Evolutionary conservation across 805 yeast genomes (phyloP).

Genomic region (Teunomyces cretensis): DNA sequence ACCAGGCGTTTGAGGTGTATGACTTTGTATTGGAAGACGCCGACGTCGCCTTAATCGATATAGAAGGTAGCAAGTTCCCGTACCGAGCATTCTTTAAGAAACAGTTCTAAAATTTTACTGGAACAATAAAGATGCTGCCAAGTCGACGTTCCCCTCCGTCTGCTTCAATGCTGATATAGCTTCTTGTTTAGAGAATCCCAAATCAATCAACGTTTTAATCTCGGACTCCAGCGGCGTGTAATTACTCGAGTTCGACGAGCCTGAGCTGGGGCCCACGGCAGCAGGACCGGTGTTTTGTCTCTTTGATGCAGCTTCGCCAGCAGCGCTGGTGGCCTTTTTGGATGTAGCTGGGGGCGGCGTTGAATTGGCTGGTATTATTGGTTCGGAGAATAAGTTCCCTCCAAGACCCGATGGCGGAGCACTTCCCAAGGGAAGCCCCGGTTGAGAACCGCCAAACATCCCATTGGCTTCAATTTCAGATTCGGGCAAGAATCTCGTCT

Average conservation of each 20-base stretch:
- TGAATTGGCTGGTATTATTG: slow-evolving; percentile 13
- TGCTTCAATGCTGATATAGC: slow-evolving; percentile 63
- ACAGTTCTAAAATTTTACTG: slow-evolving; percentile 14
- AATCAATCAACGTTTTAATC: slow-evolving; percentile 43
- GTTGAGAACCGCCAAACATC: slow-evolving; percentile 14
- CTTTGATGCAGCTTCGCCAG: slow-evolving; percentile 2
- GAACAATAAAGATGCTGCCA: slow-evolving; percentile 81
- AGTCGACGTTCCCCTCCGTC: slow-evolving; percentile 76
- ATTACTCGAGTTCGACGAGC: no score
- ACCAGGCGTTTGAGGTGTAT: slow-evolving; percentile 31
- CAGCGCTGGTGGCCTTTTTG: neutral
- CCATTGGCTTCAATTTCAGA: slow-evolving; percentile 53
- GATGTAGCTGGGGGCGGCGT: slow-evolving; percentile 6
- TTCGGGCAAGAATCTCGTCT: slow-evolving; percentile 71
- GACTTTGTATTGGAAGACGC: slow-evolving; percentile 8
- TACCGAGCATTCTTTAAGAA: slow-evolving; percentile 25
- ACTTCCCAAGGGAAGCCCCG: slow-evolving; percentile 10
- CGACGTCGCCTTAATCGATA: slow-evolving; percentile 20
- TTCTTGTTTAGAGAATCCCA: slow-evolving; percentile 71
- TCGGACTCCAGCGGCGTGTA: slow-evolving; percentile 21
- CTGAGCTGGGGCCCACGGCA: neutral
- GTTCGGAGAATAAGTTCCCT: slow-evolving; percentile 30
- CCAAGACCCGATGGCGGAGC: slow-evolving; percentile 25
- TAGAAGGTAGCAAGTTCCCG: slow-evolving; percentile 24
- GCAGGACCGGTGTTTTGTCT: slow-evolving; percentile 1